Conservation (phyloP, 164 flowering plant species). For the Berberis vulgaris region DNA sequence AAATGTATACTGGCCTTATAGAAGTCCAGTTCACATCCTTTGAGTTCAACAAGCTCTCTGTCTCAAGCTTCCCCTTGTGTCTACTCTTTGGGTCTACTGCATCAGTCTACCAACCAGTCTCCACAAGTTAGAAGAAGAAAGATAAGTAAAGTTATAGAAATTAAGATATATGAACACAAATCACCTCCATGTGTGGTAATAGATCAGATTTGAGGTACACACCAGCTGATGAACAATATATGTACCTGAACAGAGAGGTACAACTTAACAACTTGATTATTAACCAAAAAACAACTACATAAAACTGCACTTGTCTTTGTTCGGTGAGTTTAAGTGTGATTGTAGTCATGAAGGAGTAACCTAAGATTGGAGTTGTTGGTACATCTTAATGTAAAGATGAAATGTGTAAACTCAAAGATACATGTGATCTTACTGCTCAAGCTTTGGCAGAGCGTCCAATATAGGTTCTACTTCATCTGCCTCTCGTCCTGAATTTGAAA, state of each 20-base stretch:
- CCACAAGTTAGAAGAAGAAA: conserved; percentile 4
- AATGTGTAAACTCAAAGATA: background rate
- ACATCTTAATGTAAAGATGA: no score
- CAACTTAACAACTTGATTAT: background rate
- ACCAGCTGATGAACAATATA: conserved; percentile 98
- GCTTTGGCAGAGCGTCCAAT: conserved; percentile 82
- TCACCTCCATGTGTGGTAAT: conserved; percentile 85
- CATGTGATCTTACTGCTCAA: conserved; percentile 69
- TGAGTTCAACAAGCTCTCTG: conserved; percentile 63
- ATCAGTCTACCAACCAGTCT: conserved; percentile 39
- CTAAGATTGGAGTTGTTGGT: no score
- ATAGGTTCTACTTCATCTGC: conserved; percentile 91
- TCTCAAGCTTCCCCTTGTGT: conserved; percentile 97
- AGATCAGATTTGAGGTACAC: conserved; percentile 89
- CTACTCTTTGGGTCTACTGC: conserved; percentile 99
- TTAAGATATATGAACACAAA: background rate
- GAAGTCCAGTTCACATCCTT: conserved; percentile 89
- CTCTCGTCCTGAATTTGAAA: conserved; percentile 62
- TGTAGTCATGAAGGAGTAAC: no score
- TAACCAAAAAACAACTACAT: background rate
- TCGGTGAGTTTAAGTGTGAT: no score
- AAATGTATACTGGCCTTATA: conserved; percentile 89
- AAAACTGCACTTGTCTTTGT: background rate
- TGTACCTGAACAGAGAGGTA: conserved; percentile 45
- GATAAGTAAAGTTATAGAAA: background rate